These are phyloP conservation scores for Yamagishiella unicocca DNA, from an alignment of 139 green algal genomes.

Conservation along the genomic window DNA sequence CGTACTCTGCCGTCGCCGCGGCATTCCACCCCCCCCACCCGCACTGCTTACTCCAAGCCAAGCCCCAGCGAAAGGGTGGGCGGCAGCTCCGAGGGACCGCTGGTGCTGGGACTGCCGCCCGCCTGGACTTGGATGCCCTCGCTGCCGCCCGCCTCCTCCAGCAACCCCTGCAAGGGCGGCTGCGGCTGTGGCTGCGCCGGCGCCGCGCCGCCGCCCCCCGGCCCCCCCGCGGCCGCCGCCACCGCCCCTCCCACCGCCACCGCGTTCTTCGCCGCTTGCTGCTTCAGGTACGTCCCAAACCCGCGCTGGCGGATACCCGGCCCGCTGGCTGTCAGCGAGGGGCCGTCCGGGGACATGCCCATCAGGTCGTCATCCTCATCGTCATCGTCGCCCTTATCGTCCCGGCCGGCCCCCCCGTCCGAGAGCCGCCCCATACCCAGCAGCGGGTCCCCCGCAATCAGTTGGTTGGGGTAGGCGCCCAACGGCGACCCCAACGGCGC, in stretches of 20 bases:
- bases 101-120: background rate
- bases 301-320: slow-evolving; percentile 17
- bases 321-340: slow-evolving; percentile 30
- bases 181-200: background rate
- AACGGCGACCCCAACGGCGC: background rate
- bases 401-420: background rate
- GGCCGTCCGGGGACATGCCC: slow-evolving; percentile 61
- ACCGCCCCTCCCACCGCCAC: background rate
- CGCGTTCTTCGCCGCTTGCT: slow-evolving; percentile 24
- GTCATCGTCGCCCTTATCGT: background rate
- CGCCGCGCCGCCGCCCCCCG: background rate
- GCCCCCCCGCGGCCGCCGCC: background rate
- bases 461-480: background rate
- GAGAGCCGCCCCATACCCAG: slow-evolving; percentile 28
- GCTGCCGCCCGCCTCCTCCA: background rate
- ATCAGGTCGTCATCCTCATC: slow-evolving; percentile 57
- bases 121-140: background rate
- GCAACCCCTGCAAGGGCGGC: background rate
- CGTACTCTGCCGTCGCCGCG: no score
- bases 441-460: background rate
- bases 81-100: background rate
- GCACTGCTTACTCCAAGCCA: no score
- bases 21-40: no score
- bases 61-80: no score
- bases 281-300: slow-evolving; percentile 43